Percentiles rank a stretch among this genome's conserved stretches.
Evolutionary conservation across 2,329 filamentous ascomycete genomes (phyloP).

Genomic region (Nannizzia gypsea): DNA sequence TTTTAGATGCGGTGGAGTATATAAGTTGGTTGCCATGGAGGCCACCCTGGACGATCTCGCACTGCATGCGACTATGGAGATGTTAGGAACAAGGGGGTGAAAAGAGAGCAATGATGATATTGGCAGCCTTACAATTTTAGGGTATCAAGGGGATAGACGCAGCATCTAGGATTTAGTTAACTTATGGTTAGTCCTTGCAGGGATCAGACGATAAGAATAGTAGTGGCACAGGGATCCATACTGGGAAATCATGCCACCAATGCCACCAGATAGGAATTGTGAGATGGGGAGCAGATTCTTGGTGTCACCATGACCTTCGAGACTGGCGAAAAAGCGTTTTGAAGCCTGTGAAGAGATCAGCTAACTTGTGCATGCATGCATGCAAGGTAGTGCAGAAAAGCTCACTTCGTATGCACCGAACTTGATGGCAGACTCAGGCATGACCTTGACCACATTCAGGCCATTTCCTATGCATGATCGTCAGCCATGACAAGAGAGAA

Average conservation of each 20-base stretch:
- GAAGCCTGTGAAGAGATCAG: conserved; percentile 46
- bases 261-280: conserved; percentile 80
- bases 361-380: neutral
- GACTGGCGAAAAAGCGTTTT: conserved; percentile 69
- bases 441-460: conserved; percentile 91
- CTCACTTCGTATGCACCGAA: conserved; percentile 85
- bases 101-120: neutral
- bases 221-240: conserved; percentile 32
- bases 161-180: conserved; percentile 54
- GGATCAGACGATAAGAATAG: neutral
- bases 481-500: neutral
- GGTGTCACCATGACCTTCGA: conserved; percentile 81
- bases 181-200: neutral
- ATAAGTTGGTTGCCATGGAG: conserved; percentile 74
- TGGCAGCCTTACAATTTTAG: conserved; percentile 43
- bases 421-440: conserved; percentile 97
- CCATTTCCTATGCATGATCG: conserved; percentile 59
- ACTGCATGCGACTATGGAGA: conserved; percentile 64
- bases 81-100: neutral
- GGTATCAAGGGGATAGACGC: conserved; percentile 82
- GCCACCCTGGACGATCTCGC: conserved; percentile 79
- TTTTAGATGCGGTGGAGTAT: conserved; percentile 68
- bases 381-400: conserved; percentile 6
- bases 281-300: conserved; percentile 68
- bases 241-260: conserved; percentile 91